Percentiles rank a stretch among this genome's conserved stretches.
These are phyloP conservation scores for Tylopilus sp. DNA, from an alignment of 1,284 basidiomycete genomes.

Conservation along the genomic window DNA sequence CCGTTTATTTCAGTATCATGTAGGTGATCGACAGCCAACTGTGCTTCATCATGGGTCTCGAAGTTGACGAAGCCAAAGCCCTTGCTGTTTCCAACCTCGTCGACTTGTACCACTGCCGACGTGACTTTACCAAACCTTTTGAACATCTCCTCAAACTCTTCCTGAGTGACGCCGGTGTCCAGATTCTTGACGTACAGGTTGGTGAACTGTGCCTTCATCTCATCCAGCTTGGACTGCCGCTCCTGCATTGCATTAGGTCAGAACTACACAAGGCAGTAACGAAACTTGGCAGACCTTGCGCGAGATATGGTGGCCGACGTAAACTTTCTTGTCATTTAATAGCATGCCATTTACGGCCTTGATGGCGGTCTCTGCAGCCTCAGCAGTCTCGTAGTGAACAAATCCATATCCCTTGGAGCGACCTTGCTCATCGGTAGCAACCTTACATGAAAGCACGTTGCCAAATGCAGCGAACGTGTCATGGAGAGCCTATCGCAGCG, in stretches of 20 bases:
- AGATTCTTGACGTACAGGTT: slow-evolving; percentile 99
- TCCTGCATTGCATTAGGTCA: slow-evolving; percentile 47
- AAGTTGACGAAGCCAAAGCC: slow-evolving; percentile 99
- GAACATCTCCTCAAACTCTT: slow-evolving; percentile 88
- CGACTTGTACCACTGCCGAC: slow-evolving; percentile 78
- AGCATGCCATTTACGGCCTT: slow-evolving; percentile 99
- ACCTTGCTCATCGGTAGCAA: slow-evolving; percentile 91
- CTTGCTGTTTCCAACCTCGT: slow-evolving; percentile 89
- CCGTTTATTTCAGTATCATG: slow-evolving; percentile 87
- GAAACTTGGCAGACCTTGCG: slow-evolving; percentile 67
- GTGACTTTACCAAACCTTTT: slow-evolving; percentile 81
- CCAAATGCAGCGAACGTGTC: slow-evolving; percentile 99
- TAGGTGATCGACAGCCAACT: slow-evolving; percentile 85
- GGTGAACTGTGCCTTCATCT: slow-evolving; percentile 95
- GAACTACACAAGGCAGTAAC: background rate
- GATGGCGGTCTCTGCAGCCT: slow-evolving; percentile 95
- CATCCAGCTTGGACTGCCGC: slow-evolving; percentile 96
- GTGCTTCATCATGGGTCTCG: slow-evolving; percentile 89
- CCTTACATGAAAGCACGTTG: slow-evolving; percentile 99
- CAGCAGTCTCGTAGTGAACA: slow-evolving; percentile 98
- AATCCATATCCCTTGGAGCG: slow-evolving; percentile 97
- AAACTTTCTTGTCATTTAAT: slow-evolving; percentile 99
- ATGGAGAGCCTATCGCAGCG: slow-evolving; percentile 75
- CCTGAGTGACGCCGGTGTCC: slow-evolving; percentile 79
- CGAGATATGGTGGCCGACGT: slow-evolving; percentile 96